Conservation (phyloP, 495 filamentous ascomycete genomes). For the Sphaerosporella brunnea region DNA sequence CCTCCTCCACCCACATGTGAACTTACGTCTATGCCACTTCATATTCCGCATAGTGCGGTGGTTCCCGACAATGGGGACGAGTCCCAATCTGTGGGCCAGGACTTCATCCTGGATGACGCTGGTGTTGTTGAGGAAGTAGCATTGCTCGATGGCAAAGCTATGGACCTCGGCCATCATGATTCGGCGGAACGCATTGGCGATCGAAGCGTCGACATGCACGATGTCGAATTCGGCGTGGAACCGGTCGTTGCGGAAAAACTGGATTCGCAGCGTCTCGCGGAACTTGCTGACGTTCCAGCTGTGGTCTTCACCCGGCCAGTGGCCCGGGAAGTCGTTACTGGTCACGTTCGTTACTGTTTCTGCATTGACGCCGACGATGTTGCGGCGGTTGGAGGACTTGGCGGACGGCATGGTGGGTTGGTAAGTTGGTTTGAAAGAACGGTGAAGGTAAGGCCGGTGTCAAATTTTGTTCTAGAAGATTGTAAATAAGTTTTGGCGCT, state of each 20-base stretch:
- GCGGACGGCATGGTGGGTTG: neutral
- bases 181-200: constrained; percentile 95
- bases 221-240: constrained; percentile 73
- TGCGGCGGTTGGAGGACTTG: no score
- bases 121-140: constrained; percentile 87
- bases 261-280: constrained; percentile 27
- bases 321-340: constrained; percentile 75
- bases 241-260: constrained; percentile 65
- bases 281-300: constrained; percentile 69
- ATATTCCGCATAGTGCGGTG: constrained; percentile 59
- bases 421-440: no score
- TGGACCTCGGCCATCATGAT: constrained; percentile 93
- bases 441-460: neutral
- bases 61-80: constrained; percentile 71
- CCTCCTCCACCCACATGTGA: constrained; percentile 5
- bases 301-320: constrained; percentile 82
- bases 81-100: constrained; percentile 67
- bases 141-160: constrained; percentile 77
- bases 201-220: constrained; percentile 72
- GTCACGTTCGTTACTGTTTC: constrained; percentile 79
- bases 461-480: no score
- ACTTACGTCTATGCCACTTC: constrained; percentile 50
- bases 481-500: neutral
- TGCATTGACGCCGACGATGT: constrained; percentile 67
- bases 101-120: constrained; percentile 97